Evolutionary conservation across 805 yeast genomes (phyloP), one percentile per base, ranked within the genome.

Genomic region (Torulaspora indica): DNA sequence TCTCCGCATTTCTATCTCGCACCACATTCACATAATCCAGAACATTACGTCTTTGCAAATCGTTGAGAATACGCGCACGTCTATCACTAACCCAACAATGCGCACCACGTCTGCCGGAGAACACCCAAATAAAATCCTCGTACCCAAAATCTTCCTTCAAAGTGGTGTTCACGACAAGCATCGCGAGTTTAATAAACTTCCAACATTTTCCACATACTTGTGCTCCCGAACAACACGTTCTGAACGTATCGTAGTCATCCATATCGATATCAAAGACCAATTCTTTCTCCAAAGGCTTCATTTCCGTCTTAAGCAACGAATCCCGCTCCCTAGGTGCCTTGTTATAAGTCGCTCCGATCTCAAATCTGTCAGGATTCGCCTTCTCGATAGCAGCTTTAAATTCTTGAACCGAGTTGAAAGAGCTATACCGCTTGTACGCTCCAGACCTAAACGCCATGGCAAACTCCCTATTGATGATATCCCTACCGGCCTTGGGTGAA

Each of bases 81-180:
- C 75, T 67, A 61, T 93, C 98, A 65, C 95, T 85, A 18, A 93
- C 75, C 98, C 98, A 93, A 58, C 98, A 95, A 73, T 93, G 98
- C 12, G 95, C 95, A 65, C 98, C 98, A 76, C 98, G 85, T 73
- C 98, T 84, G 37, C 98, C 98, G 0, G 96, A 88, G 60, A 87
- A 93, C 4, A 91, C 96, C 98, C 98, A 93, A 39, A 93, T 72
- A 60, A 88, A 71, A 64, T 87, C 82, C 47, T 79, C 69, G 63
- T 86, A 90, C 1, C 96, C 98, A 66, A 93, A 93, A 64, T 91
- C 98, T 40, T 87, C 88, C 41, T 78, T 69, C 41, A 93, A 71
- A 0, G 95, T 83, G 1, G 64, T 59, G 48, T 85, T 86, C 47
- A 93, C 69, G 37, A 90, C 78, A 56, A 79, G 76, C 46, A 89